Conservation (phyloP, 257 asterid species). For the Ocimum tenuiflorum region DNA sequence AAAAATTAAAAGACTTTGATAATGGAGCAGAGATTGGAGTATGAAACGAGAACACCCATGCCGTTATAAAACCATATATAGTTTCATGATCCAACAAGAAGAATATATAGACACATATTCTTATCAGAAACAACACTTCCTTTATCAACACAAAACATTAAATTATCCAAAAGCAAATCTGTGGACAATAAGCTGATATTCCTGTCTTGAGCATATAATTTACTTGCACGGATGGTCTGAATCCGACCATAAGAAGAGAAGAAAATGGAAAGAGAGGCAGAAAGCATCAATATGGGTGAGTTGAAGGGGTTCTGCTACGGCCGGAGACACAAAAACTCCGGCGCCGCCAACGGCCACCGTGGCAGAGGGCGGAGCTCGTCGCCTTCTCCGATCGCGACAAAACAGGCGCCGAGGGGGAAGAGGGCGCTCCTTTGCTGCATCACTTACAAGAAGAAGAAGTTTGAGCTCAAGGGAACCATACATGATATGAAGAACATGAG, state of each 20-base stretch:
- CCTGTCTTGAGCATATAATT: not conserved
- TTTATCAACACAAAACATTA: not conserved
- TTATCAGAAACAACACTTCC: no score
- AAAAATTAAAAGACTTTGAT: no score
- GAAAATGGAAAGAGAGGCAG: not conserved
- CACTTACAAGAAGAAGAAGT: constrained; percentile 46
- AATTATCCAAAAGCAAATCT: not conserved
- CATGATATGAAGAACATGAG: constrained; percentile 42
- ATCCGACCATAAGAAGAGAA: not conserved
- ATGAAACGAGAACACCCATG: no score
- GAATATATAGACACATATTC: no score
- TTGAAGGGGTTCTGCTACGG: constrained; percentile 8
- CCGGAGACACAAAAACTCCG: constrained; percentile 14
- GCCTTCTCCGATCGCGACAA: constrained; percentile 9
- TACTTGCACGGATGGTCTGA: no score
- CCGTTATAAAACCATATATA: no score
- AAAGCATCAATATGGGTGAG: not conserved
- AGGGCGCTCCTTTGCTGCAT: constrained; percentile 61
- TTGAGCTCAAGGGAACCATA: constrained; percentile 43
- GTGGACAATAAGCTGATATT: not conserved
- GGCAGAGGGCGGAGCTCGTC: not conserved
- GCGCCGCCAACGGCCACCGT: not conserved
- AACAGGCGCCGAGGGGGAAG: constrained; percentile 34
- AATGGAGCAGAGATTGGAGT: no score
- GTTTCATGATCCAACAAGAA: no score